Evolutionary conservation across 2,329 filamentous ascomycete genomes (phyloP).

Genomic region (Fusarium marasasianum): DNA sequence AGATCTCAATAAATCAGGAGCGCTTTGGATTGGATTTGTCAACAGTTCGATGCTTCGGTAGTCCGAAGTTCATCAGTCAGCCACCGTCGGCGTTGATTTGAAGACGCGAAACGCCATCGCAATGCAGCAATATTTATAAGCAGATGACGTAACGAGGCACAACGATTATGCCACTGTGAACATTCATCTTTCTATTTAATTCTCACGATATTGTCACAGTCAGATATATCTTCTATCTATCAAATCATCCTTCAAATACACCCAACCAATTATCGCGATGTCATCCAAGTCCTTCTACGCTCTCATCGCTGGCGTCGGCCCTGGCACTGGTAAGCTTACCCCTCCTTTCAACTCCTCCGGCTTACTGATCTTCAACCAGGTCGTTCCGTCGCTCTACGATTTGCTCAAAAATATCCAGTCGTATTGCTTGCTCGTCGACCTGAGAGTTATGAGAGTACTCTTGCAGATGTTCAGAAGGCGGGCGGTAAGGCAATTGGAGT

Average conservation of each 20-base stretch:
- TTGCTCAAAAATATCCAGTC: constrained; percentile 74
- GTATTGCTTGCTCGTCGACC: constrained; percentile 77
- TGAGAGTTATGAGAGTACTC: constrained; percentile 71
- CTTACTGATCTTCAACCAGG: constrained; percentile 43
- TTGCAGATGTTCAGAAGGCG: constrained; percentile 71
- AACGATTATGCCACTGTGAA: constrained; percentile 2
- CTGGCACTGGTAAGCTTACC: constrained; percentile 63
- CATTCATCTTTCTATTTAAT: background rate
- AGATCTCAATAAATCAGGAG: too few species aligned
- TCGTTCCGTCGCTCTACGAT: constrained; percentile 63
- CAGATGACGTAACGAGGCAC: constrained; percentile 28
- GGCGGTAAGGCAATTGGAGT: constrained; percentile 79
- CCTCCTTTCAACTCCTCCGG: background rate
- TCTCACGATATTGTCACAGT: background rate
- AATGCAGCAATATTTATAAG: constrained; percentile 27
- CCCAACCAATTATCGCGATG: background rate
- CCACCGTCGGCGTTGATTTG: background rate
- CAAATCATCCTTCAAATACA: background rate
- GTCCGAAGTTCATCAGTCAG: background rate
- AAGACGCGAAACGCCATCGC: background rate
- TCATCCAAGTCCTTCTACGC: constrained; percentile 63
- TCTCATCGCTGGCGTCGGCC: constrained; percentile 76
- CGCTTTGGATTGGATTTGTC: background rate
- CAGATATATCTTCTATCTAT: background rate
- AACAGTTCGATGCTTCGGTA: background rate